phyloP scores from a whole-genome alignment of 768 basidiomycete genomes.

The Kwoniella dejecticola region DNA sequence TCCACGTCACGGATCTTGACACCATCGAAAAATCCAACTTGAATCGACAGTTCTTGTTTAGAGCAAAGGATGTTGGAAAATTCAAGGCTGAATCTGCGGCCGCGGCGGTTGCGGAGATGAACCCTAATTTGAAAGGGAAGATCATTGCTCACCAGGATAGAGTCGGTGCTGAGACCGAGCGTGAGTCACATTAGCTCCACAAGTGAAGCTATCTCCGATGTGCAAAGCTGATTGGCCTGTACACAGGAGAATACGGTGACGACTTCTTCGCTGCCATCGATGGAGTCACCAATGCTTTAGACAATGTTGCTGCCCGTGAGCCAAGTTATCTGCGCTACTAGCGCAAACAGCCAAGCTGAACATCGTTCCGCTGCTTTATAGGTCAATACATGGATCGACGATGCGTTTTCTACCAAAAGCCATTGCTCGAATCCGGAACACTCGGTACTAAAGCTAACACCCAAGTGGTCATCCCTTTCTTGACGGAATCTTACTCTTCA shows the following conservation, averaged over 20 bases:
- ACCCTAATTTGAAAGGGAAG: conserved; percentile 81
- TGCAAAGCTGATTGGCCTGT: conserved; percentile 10
- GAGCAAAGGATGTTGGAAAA: conserved; percentile 90
- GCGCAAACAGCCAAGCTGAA: conserved; percentile 56
- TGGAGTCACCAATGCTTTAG: conserved; percentile 94
- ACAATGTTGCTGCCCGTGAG: conserved; percentile 93
- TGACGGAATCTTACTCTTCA: conserved; percentile 95
- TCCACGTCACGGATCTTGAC: conserved; percentile 95
- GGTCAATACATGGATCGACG: conserved; percentile 98
- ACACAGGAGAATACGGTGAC: conserved; percentile 83
- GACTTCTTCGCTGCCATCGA: conserved; percentile 84
- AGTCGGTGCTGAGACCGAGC: conserved; percentile 88
- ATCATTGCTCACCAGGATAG: conserved; percentile 87
- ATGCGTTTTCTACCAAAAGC: conserved; percentile 94
- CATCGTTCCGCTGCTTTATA: conserved; percentile 50
- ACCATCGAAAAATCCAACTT: conserved; percentile 99
- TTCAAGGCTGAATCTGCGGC: conserved; percentile 97
- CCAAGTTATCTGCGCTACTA: conserved; percentile 21
- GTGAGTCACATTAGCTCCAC: conserved; percentile 60
- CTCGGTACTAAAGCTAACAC: conserved; percentile 97
- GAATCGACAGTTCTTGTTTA: conserved; percentile 97
- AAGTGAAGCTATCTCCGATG: too few relatives aligned
- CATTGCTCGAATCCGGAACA: conserved; percentile 94
- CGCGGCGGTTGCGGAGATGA: conserved; percentile 91
- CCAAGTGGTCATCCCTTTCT: conserved; percentile 88